Evolutionary conservation across 257 asterid species (phyloP).

Genomic region (Gentiana dahurica): DNA sequence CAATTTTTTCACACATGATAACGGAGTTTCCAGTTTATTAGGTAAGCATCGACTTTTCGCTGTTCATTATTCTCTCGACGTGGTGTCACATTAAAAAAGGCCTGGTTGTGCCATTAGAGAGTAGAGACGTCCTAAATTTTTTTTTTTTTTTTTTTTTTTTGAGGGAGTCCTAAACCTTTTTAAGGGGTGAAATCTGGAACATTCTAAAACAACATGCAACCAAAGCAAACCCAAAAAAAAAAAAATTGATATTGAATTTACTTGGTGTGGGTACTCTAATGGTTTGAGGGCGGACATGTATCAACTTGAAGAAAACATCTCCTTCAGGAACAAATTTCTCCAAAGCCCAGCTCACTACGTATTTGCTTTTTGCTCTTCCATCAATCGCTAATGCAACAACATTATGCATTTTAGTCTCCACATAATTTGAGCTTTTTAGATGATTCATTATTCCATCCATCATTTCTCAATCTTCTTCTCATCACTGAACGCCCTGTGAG

Average conservation of each 20-base stretch:
- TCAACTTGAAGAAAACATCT: conserved; percentile 40
- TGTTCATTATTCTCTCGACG: too few species aligned
- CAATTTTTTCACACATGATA: too few species aligned
- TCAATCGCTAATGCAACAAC: conserved; percentile 49
- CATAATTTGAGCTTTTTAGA: conserved; percentile 21
- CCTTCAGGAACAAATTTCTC: conserved; percentile 85
- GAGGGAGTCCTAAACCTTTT: too few species aligned
- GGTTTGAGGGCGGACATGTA: conserved; percentile 55
- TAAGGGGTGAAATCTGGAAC: too few species aligned
- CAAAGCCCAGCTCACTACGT: conserved; percentile 71
- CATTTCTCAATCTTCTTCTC: conserved; percentile 10
- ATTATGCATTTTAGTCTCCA: conserved; percentile 18
- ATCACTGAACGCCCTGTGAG: conserved; percentile 15
- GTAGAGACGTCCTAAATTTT: too few species aligned
- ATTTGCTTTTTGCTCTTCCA: conserved; percentile 48
- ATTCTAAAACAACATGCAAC: too few species aligned
- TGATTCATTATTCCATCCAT: conserved; percentile 17
- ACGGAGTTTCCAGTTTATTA: too few species aligned
- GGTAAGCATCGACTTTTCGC: too few species aligned
- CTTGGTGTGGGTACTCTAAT: conserved; percentile 71
- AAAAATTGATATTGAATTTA: conserved; percentile 22
- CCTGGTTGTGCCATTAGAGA: too few species aligned
- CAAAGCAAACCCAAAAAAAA: too few species aligned
- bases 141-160: too few species aligned
- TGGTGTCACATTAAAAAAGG: too few species aligned